Percentiles rank a stretch among this genome's conserved stretches.
phyloP scores from a whole-genome alignment of 208 protist genomes.

The Leptomonas seymouri region DNA sequence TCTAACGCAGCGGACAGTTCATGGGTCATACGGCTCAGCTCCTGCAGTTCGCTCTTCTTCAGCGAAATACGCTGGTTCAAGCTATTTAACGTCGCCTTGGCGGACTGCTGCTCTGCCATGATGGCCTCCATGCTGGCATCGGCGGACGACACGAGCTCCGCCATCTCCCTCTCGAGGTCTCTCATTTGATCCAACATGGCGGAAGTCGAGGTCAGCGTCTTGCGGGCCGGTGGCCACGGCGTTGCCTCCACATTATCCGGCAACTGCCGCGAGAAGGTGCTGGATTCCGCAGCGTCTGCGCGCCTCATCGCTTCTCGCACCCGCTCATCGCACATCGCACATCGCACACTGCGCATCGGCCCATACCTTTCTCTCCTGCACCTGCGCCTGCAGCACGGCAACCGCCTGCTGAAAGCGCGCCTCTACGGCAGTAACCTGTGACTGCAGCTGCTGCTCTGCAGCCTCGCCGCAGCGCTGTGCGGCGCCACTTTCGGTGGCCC shows the following conservation, averaged over 20 bases:
- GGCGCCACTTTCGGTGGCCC: neutral
- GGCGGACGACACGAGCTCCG: neutral
- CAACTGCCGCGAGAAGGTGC: neutral
- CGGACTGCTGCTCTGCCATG: slow-evolving; percentile 1
- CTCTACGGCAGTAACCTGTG: slow-evolving; percentile 7
- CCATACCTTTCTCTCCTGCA: slow-evolving; percentile 24
- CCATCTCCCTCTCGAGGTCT: slow-evolving; percentile 1
- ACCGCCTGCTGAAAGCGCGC: slow-evolving; percentile 17
- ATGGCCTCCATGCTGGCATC: neutral
- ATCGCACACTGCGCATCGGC: slow-evolving; percentile 22
- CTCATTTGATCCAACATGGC: neutral
- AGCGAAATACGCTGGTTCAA: neutral
- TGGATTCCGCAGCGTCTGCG: slow-evolving; percentile 14
- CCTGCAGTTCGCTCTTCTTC: slow-evolving; percentile 1
- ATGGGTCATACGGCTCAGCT: neutral
- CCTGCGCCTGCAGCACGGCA: slow-evolving; percentile 5
- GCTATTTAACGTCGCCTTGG: neutral
- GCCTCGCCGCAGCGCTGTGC: neutral
- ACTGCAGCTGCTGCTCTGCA: neutral
- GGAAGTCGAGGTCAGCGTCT: neutral
- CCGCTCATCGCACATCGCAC: slow-evolving; percentile 6
- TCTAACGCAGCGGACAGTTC: neutral
- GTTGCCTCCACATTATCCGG: no score
- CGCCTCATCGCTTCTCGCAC: slow-evolving; percentile 1
- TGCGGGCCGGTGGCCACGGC: neutral